Evolutionary conservation across 208 protist species (phyloP).

Genomic region (Herpetomonas samuelpessoai): DNA sequence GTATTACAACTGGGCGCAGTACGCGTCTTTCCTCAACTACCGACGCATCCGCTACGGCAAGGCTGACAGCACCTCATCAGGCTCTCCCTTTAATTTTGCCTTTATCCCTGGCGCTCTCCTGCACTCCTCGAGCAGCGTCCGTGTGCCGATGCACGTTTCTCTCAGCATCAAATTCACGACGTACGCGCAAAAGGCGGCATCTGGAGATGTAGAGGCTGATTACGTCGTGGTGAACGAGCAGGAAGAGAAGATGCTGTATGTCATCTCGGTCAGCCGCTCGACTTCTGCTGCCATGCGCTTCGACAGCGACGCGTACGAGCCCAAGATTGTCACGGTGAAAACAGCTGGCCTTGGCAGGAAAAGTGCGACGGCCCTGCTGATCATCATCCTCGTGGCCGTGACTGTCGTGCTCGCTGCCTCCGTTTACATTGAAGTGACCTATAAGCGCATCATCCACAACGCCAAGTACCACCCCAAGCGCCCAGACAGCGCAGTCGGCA

Average conservation of each 20-base stretch:
- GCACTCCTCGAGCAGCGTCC: constrained; percentile 56
- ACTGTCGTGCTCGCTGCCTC: constrained; percentile 44
- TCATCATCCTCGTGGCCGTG: constrained; percentile 55
- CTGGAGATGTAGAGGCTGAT: constrained; percentile 21
- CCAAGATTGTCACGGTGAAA: constrained; percentile 21
- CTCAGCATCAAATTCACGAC: constrained; percentile 62
- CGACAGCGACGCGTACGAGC: constrained; percentile 51
- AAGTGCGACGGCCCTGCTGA: constrained; percentile 51
- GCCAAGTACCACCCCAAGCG: constrained; percentile 66
- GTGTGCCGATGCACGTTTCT: constrained; percentile 49
- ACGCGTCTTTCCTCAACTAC: constrained; percentile 75
- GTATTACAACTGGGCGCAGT: constrained; percentile 49
- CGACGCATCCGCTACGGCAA: constrained; percentile 34
- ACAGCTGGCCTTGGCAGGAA: constrained; percentile 31
- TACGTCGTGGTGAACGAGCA: constrained; percentile 32
- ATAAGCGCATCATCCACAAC: constrained; percentile 62
- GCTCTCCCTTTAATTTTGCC: constrained; percentile 73
- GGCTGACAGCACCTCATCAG: constrained; percentile 4
- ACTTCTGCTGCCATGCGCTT: constrained; percentile 62
- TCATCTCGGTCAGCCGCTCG: constrained; percentile 53
- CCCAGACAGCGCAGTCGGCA: constrained; percentile 42
- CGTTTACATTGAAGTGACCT: constrained; percentile 68
- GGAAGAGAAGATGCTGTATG: constrained; percentile 58
- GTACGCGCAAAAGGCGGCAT: constrained; percentile 19
- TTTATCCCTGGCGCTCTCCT: constrained; percentile 80